Base-by-base conservation (phyloP, 306 rosid species). In the Quercus agrifolia region DNA sequence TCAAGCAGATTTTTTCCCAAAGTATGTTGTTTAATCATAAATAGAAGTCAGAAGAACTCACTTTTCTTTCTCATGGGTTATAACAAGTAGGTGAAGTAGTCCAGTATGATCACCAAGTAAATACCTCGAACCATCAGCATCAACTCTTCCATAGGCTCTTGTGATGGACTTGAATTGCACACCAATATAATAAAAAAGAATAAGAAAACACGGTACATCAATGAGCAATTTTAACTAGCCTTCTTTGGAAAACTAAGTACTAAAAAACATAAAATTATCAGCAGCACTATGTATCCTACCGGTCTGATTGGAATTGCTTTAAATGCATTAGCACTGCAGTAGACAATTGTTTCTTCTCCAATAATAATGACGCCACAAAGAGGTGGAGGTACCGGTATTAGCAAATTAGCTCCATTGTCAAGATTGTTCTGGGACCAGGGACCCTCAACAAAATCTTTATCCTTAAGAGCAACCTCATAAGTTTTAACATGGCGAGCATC, bases 401-500 rank as follows among this genome's bases (percentile, higher is more conserved):
- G 85, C 77, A 96, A 83, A 74, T 90, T 93, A 81, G 99, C 98
- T 63, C 99, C 99, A 82, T 93, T 93, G 83, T 96, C 99, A 74
- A 96, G 98, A 79, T 93, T 93, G 90, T 90, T 93, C 71, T 88
- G 98, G 35, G 98, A 83, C 99, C 97, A 96, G 35, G 99, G 97
- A 69, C 99, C 99, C 88, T 93, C 99, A 70, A 89, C 91, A 88
- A 96, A 96, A 83, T 93, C 98, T 82, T 96, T 93, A 82, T 96
- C 99, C 88, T 96, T 93, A 82, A 96, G 86, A 77, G 96, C 93
- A 78, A 96, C 99, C 84, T 93, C 99, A 23, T 96, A 96, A 17
- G 99, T 96, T 89, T 96, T 93, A 59, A 89, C 97, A 87, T 96
- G 99, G 69, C 99, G 97, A 38, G 94, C 97, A 85, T 91, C 99